A percentile compares a stretch with the other conserved stretches of the same genome.
phyloP scores from a whole-genome alignment of 345 rosid genomes.

The Stellera chamaejasme region DNA sequence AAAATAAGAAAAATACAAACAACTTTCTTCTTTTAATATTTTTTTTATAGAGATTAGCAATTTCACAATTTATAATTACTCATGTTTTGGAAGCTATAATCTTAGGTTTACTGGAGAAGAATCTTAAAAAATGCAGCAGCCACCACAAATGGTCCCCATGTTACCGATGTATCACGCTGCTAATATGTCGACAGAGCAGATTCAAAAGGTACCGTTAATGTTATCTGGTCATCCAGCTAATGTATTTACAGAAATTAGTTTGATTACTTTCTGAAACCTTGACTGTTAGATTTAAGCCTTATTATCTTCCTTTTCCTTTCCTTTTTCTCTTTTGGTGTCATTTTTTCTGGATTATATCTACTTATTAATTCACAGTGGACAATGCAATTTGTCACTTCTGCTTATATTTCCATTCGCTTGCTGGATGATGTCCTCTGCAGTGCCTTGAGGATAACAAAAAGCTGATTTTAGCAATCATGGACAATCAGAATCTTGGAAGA shows the following conservation, averaged over 20 bases:
- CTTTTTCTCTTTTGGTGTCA: too few relatives aligned
- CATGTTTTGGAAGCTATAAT: too few relatives aligned
- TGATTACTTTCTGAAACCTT: neutral
- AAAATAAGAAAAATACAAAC: too few relatives aligned
- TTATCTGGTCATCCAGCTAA: neutral
- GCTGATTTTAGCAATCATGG: slow-evolving; percentile 82
- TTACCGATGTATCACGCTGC: slow-evolving; percentile 66
- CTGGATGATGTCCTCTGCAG: slow-evolving; percentile 36
- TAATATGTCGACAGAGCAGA: slow-evolving; percentile 88
- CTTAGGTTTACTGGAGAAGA: neutral
- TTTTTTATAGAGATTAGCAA: too few relatives aligned
- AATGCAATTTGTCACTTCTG: neutral
- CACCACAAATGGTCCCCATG: slow-evolving; percentile 67
- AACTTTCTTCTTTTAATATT: too few relatives aligned
- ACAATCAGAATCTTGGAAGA: slow-evolving; percentile 87
- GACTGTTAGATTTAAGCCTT: neutral
- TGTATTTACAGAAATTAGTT: neutral
- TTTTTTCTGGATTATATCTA: neutral
- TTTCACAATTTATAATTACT: too few relatives aligned
- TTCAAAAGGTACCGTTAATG: slow-evolving; percentile 60
- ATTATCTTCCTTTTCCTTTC: too few relatives aligned
- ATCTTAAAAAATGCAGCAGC: slow-evolving; percentile 62
- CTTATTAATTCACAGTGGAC: neutral
- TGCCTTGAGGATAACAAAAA: slow-evolving; percentile 91
- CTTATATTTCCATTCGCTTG: neutral